Base-by-base conservation (phyloP, 441 rosid genomes). In the Gossypium gossypioides region DNA sequence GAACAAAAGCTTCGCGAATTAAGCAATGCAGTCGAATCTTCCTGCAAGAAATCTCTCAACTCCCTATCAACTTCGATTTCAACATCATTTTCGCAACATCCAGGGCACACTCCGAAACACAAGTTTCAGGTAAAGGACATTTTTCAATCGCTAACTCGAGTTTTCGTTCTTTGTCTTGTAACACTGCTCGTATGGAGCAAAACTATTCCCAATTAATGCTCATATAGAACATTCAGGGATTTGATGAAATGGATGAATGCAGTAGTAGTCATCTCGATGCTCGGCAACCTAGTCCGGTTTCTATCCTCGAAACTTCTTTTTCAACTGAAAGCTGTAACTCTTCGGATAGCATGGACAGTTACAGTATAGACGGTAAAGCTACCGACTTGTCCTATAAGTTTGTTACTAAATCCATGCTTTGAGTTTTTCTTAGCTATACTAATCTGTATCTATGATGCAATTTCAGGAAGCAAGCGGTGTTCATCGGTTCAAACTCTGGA, bases 1-100 rank as follows among this genome's bases (percentile, higher is more conserved):
- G 99, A 92, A 79, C 88, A 89, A 78, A 95, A 95, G 80, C 82
- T 95, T 34, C 84, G 78, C 78, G 98, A 92, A 79, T 51, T 95
- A 78, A 89, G 85, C 58, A 80, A 79, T 1, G 85, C 81, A 59
- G 80, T 87, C 1, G 93, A 87, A 82, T 82, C 90, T 68, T 87
- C 92, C 57, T 71, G 74, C 71, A 74, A 72, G 16, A 88, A 80
- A 65, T 74, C 87, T 42, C 80, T 81, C 70, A 81, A 78, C 63
- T 65, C 75, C 34, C 81, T 76, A 76, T 77, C 86, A 18, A 69
- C 84, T 69, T 84, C 84, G 51, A 76, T 71, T 80, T 75, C 85
- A 59, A 51, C 79, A 22, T 74, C 82, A 5, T 37, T 69, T 67
- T 73, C 77, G 40, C 82, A 79, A 19, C 80, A 81, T 63, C 42